Evolutionary conservation across 805 yeast species (phyloP).

Genomic region (Cyberlindnera maritima): DNA sequence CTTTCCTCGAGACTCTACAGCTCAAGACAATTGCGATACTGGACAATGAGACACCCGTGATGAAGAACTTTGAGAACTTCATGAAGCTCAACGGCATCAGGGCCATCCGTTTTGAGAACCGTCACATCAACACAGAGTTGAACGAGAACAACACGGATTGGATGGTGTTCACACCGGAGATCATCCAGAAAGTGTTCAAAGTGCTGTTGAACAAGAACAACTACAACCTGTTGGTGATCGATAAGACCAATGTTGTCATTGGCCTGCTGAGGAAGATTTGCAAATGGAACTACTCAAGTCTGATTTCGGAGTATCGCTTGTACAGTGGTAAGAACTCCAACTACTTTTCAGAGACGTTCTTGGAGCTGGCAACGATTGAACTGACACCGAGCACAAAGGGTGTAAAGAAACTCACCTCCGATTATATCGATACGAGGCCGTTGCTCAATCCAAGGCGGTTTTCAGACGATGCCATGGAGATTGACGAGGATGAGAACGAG

Average conservation of each 20-base stretch:
- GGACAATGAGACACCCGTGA: conserved; percentile 78
- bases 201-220: conserved; percentile 57
- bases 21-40: conserved; percentile 68
- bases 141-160: conserved; percentile 37
- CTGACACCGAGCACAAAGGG: conserved; percentile 24
- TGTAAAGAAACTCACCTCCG: background rate
- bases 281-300: conserved; percentile 84
- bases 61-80: conserved; percentile 64
- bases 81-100: conserved; percentile 55
- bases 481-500: conserved; percentile 23
- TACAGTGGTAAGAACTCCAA: conserved; percentile 71
- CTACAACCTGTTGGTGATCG: conserved; percentile 73
- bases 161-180: conserved; percentile 70
- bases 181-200: conserved; percentile 65
- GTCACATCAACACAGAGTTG: conserved; percentile 26
- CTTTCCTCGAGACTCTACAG: conserved; percentile 72
- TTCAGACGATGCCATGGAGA: conserved; percentile 20
- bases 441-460: conserved; percentile 1
- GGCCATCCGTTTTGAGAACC: conserved; percentile 36
- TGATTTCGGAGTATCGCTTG: conserved; percentile 80
- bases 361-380: conserved; percentile 67
- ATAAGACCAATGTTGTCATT: conserved; percentile 73
- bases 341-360: conserved; percentile 76
- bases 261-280: conserved; percentile 81
- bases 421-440: background rate